Conservation (phyloP, 192 early-diverging fungal genomes). For the Coemansia sp. region DNA sequence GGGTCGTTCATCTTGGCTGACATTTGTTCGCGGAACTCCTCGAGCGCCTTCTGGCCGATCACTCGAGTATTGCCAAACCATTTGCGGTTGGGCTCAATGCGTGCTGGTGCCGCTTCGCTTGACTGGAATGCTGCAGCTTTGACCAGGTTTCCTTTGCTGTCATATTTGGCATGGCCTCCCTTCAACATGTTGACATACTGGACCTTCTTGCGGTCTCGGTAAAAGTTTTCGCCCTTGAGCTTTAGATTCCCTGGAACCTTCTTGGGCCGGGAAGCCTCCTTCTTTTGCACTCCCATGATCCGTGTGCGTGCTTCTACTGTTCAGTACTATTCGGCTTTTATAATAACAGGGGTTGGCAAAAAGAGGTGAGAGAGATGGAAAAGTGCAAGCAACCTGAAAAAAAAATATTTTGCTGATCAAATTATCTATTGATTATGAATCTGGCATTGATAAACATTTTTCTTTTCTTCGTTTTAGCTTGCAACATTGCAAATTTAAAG, state of each 20-base stretch:
- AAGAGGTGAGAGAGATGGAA: background rate
- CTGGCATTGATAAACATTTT: background rate
- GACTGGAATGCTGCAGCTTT: conserved; percentile 90
- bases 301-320: background rate
- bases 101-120: conserved; percentile 67
- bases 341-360: background rate
- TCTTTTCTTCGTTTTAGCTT: background rate
- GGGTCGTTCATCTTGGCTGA: conserved; percentile 84
- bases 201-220: conserved; percentile 93
- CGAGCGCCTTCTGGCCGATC: conserved; percentile 91
- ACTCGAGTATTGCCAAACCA: conserved; percentile 99
- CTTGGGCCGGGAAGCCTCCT: conserved; percentile 48
- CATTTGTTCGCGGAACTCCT: conserved; percentile 90
- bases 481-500: background rate
- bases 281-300: conserved; percentile 52
- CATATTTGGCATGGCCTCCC: conserved; percentile 77
- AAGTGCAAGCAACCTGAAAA: background rate
- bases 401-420: background rate
- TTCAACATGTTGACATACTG: conserved; percentile 92
- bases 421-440: background rate
- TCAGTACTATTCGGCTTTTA: background rate
- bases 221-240: conserved; percentile 98
- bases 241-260: conserved; percentile 64
- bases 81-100: conserved; percentile 90
- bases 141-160: conserved; percentile 86